Conservation (phyloP, 805 yeast species). For the Zygoascus flipseniorum region DNA sequence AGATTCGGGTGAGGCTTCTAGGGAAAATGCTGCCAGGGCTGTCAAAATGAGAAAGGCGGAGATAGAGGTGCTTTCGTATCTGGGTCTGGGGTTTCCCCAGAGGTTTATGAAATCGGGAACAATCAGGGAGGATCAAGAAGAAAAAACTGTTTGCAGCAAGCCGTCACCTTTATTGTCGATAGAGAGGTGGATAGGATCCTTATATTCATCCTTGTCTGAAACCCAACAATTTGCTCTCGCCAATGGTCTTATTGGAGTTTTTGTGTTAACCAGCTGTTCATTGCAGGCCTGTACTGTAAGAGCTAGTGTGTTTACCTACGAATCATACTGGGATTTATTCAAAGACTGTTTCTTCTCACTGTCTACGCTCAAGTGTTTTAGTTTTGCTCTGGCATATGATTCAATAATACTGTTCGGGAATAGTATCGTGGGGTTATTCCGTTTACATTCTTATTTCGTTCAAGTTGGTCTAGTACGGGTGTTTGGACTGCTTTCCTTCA, state of each 20-base stretch:
- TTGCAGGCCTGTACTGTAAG: not conserved
- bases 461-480: not conserved
- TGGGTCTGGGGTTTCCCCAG: conserved; percentile 7
- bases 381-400: not conserved
- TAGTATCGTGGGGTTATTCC: not conserved
- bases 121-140: not conserved
- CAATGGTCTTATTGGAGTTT: not conserved
- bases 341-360: not conserved
- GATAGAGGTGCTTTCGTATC: conserved; percentile 4
- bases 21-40: conserved; percentile 1
- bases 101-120: not conserved
- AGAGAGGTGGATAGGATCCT: not conserved
- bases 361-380: not conserved
- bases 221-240: not conserved
- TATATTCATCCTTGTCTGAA: not conserved
- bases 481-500: not conserved
- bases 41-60: conserved; percentile 7
- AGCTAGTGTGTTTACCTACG: not conserved
- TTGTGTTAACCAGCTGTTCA: not conserved
- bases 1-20: conserved; percentile 5
- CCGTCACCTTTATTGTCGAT: too few relatives aligned
- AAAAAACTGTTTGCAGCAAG: not conserved
- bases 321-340: not conserved
- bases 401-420: not conserved
- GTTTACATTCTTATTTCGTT: not conserved